A percentile compares a stretch with the other conserved stretches of the same genome.
Evolutionary conservation across 345 rosid species (phyloP).

Genomic region (Melaleuca quinquenervia): DNA sequence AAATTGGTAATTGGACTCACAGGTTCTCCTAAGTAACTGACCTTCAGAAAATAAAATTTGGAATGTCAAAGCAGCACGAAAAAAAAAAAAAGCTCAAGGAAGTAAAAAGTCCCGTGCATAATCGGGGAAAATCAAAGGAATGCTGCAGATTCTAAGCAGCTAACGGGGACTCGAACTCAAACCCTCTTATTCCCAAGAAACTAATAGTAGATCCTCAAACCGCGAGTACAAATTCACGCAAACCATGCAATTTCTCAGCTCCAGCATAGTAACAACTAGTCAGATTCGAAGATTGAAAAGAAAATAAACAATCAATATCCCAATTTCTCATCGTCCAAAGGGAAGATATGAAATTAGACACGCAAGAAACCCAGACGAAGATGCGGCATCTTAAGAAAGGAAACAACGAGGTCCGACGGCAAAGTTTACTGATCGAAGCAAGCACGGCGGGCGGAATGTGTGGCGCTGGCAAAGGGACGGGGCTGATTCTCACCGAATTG

Average conservation of each 20-base stretch:
- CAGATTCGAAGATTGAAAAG: neutral
- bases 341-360: neutral
- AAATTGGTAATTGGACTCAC: neutral
- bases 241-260: neutral
- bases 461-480: neutral
- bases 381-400: neutral
- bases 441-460: neutral
- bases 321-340: neutral
- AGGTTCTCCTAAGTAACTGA: neutral
- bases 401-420: neutral
- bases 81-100: neutral
- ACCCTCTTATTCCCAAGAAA: neutral
- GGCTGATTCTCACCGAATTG: neutral
- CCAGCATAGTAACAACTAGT: neutral
- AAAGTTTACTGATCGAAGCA: neutral
- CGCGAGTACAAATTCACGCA: neutral
- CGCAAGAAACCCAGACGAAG: neutral
- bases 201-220: neutral
- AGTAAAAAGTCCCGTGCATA: neutral
- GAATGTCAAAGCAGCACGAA: neutral
- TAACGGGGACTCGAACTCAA: neutral
- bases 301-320: neutral
- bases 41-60: neutral
- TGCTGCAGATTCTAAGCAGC: neutral
- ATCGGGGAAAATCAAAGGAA: neutral